Evolutionary conservation across 345 rosid genomes (phyloP).

Genomic region (Linum trigynum): DNA sequence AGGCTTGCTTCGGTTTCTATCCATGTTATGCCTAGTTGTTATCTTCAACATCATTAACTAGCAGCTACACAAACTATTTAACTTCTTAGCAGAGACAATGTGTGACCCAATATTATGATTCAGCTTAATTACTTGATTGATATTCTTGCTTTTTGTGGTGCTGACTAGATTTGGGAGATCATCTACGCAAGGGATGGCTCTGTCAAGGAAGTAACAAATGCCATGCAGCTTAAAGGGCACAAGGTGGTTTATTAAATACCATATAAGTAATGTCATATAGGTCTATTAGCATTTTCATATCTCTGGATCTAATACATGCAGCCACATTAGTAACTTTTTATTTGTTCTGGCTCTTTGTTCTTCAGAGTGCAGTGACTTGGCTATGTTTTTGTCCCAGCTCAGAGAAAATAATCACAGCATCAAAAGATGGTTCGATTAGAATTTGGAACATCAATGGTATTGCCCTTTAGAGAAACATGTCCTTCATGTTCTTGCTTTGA

Average conservation of each 20-base stretch:
- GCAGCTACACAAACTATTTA: too few species aligned
- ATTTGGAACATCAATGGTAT: constrained; percentile 94
- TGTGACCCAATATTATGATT: background rate
- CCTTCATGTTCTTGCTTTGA: background rate
- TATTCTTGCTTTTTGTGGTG: constrained; percentile 11
- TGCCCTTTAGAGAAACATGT: background rate
- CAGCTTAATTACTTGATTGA: constrained; percentile 8
- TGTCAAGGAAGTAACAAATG: constrained; percentile 76
- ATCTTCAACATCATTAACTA: too few species aligned
- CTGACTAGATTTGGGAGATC: constrained; percentile 87
- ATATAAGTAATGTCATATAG: background rate
- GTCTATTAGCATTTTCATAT: background rate
- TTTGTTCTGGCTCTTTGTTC: constrained; percentile 15
- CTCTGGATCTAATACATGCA: background rate
- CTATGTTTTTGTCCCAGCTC: constrained; percentile 82
- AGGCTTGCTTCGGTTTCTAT: too few species aligned
- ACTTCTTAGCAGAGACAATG: background rate
- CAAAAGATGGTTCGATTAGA: constrained; percentile 85
- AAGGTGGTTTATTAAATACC: constrained; percentile 36
- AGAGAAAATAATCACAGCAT: constrained; percentile 79
- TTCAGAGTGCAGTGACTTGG: constrained; percentile 97
- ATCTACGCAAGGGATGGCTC: constrained; percentile 91
- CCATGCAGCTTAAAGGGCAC: constrained; percentile 97
- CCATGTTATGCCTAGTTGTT: too few species aligned
- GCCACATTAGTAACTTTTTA: background rate